Evolutionary conservation across 495 filamentous ascomycete genomes (phyloP).

Genomic region (Aspergillus sparsus): DNA sequence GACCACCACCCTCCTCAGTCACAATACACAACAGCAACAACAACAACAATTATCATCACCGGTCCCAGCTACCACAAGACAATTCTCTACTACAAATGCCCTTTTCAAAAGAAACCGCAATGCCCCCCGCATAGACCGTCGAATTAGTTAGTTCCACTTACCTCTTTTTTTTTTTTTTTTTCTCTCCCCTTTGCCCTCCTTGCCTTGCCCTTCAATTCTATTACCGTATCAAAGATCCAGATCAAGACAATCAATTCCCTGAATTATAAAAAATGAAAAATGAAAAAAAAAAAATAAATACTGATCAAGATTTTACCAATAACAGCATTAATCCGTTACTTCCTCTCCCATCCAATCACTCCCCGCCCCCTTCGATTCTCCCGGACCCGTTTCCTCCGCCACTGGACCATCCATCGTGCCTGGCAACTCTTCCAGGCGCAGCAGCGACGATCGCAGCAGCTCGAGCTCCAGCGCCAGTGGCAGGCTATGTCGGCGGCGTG

Average conservation of each 20-base stretch:
- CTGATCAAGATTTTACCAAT: not conserved
- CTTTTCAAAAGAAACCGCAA: constrained; percentile 36
- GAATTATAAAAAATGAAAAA: constrained; percentile 1
- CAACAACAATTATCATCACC: constrained; percentile 13
- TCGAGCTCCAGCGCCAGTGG: constrained; percentile 71
- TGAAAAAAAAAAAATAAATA: not conserved
- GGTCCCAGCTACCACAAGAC: too few species aligned
- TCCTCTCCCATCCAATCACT: constrained; percentile 62
- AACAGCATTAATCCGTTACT: constrained; percentile 61
- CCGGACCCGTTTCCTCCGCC: constrained; percentile 83
- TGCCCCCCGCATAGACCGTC: constrained; percentile 32
- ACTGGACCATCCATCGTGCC: constrained; percentile 99
- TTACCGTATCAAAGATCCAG: not conserved
- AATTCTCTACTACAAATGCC: constrained; percentile 48
- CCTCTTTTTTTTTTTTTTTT: not conserved
- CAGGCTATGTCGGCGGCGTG: constrained; percentile 77
- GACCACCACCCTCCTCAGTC: constrained; percentile 16
- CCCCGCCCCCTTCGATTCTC: constrained; percentile 83
- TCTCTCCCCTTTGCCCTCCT: not conserved
- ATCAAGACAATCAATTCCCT: not conserved
- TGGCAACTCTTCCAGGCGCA: constrained; percentile 74
- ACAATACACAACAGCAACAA: constrained; percentile 31
- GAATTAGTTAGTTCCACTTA: constrained; percentile 51
- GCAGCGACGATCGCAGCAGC: constrained; percentile 58
- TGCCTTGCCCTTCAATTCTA: too few species aligned